Percentiles rank a stretch among this genome's conserved stretches.
Conservation (phyloP, 208 protist species). For the Jaenimonas drosophilae region DNA sequence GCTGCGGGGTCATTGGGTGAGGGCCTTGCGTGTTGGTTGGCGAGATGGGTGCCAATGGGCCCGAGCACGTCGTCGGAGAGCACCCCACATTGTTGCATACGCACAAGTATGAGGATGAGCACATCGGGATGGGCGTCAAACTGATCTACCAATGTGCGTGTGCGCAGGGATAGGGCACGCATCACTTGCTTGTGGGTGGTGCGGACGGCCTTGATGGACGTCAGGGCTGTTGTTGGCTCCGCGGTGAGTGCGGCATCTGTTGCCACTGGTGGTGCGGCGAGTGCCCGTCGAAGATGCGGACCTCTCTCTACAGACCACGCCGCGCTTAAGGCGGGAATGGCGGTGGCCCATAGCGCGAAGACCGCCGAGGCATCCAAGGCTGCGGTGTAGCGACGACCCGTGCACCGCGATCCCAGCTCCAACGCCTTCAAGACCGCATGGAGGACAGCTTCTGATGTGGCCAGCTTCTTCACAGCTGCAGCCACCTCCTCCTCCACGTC, state of each 20-base stretch:
- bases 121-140: conserved; percentile 12
- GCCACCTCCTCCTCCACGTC: too few relatives aligned
- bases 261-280: background rate
- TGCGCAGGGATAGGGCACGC: conserved; percentile 50
- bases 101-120: conserved; percentile 26
- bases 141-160: conserved; percentile 15
- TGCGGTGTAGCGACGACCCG: conserved; percentile 30
- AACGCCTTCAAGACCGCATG: conserved; percentile 3
- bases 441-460: too few relatives aligned
- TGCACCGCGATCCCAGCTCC: conserved; percentile 5
- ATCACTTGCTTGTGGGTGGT: too few relatives aligned
- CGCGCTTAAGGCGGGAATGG: conserved; percentile 18
- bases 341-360: conserved; percentile 35
- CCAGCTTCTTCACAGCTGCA: too few relatives aligned
- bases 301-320: too few relatives aligned
- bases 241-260: background rate
- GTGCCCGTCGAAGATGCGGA: too few relatives aligned
- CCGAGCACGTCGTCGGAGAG: conserved; percentile 69
- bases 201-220: conserved; percentile 11
- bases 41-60: conserved; percentile 22
- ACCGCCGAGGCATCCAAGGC: conserved; percentile 41
- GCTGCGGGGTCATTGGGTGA: too few relatives aligned
- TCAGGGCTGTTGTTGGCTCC: background rate
- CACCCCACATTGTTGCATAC: conserved; percentile 47
- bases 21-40: too few relatives aligned